Evolutionary conservation across 2,329 filamentous ascomycete genomes (phyloP), one percentile per base, ranked within the genome.

Genomic region (Cyphellophora attinorum): DNA sequence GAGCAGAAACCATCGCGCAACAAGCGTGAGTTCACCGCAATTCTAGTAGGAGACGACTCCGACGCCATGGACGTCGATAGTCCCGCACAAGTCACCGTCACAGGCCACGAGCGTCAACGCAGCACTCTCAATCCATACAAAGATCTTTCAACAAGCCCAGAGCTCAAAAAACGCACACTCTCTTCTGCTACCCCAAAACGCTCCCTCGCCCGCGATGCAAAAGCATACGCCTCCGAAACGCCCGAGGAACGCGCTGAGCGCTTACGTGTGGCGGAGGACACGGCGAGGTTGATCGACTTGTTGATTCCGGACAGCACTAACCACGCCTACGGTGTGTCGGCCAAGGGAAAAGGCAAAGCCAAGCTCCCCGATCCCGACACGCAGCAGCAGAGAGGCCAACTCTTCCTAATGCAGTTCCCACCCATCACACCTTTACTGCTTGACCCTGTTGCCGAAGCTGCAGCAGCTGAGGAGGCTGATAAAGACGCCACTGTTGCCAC

Each of bases 321-420:
- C 34, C 33, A 41, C 25, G 27, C 34, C 18, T 19, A 35, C 35
- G 12, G 41, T 14, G 41, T 39, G 25, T 33, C 41, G 5, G 42
- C 18, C 2, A 39, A 47, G 11, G 40, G 48, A 31, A 49, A 45
- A 8, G 35, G 42, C n/a, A 45, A 47, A 19, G 42, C 49, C 15
- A 39, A 51, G 13, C 44, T 23, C 42, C n/a, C 54, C 48, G 27
- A 50, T 52, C 15, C 52, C 58, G 17, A 33, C 6, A 32, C 8
- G 43, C 38, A 31, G 48, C 59, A 47, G 65, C 59, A 33, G 12
- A 57, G 68, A 21, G 68, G 75, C 35, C 67, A 70, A 38, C 62
- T 76, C 34, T 79, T 79, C 51, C 61, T 79, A 33, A 72, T 79
- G 52, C 76, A 79, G 52, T 70, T 79, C 47, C 76, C 76, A 10